Evolutionary conservation across 2,329 filamentous ascomycete species (phyloP).

Genomic region (Botrytis hyacinthi): DNA sequence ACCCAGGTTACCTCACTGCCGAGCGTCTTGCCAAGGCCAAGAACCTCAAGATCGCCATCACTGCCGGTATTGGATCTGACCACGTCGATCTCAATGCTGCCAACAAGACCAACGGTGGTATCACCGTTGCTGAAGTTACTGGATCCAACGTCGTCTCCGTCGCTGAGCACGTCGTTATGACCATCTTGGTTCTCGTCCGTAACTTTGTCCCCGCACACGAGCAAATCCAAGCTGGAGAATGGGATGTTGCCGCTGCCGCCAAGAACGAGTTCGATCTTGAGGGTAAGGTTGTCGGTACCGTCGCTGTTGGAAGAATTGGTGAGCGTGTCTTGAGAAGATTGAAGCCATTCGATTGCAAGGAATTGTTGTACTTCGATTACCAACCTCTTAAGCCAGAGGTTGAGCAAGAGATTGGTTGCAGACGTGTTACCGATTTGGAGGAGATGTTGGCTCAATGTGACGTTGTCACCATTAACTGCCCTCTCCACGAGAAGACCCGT

Average conservation of each 20-base stretch:
- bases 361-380: conserved; percentile 99
- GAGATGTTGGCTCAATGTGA: conserved; percentile 94
- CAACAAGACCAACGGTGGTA: conserved; percentile 96
- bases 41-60: conserved; percentile 97
- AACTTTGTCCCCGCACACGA: conserved; percentile 99
- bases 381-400: conserved; percentile 82
- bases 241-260: conserved; percentile 92
- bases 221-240: conserved; percentile 83
- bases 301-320: conserved; percentile 94
- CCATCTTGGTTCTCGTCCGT: conserved; percentile 90
- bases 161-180: conserved; percentile 99
- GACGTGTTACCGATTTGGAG: conserved; percentile 83
- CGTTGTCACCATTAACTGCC: conserved; percentile 99
- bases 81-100: conserved; percentile 90
- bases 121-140: conserved; percentile 97
- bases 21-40: conserved; percentile 97
- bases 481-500: conserved; percentile 94
- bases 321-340: conserved; percentile 95
- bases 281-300: conserved; percentile 95
- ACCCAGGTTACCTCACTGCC: conserved; percentile 94
- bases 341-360: conserved; percentile 99
- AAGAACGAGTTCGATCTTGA: conserved; percentile 99
- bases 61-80: conserved; percentile 96
- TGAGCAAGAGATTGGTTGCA: conserved; percentile 94
- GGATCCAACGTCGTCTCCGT: conserved; percentile 98